A percentile compares a stretch with the other conserved stretches of the same genome.
These are phyloP conservation scores for Naganishia sp. DNA, from an alignment of 1,284 basidiomycete genomes.

Conservation along the genomic window DNA sequence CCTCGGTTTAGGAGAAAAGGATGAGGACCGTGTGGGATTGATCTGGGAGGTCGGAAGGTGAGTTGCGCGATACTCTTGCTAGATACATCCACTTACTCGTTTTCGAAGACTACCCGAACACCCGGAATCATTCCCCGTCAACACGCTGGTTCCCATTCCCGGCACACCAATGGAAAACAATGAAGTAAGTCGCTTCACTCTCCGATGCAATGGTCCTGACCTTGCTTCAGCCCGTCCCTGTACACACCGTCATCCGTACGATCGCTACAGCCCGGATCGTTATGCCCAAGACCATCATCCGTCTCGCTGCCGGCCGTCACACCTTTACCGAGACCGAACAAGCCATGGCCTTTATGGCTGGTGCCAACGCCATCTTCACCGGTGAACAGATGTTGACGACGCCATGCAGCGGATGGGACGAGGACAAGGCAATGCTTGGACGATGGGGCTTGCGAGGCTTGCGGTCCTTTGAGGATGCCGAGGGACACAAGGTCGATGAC, in stretches of 20 bases:
- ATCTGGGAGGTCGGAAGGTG: constrained; percentile 92
- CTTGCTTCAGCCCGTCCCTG: constrained; percentile 65
- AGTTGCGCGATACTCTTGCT: constrained; percentile 41
- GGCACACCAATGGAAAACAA: constrained; percentile 63
- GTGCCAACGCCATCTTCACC: constrained; percentile 97
- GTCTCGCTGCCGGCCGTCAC: constrained; percentile 90
- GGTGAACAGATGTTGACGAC: constrained; percentile 97
- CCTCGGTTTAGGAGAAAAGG: constrained; percentile 87
- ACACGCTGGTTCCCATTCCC: constrained; percentile 73
- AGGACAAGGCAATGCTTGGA: constrained; percentile 91
- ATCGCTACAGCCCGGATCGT: constrained; percentile 93
- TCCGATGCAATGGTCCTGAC: constrained; percentile 47
- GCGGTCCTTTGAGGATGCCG: constrained; percentile 70
- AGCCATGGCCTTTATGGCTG: constrained; percentile 95
- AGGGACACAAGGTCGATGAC: constrained; percentile 36
- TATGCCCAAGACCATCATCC: constrained; percentile 88
- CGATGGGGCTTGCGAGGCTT: constrained; percentile 92
- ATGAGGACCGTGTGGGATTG: constrained; percentile 85
- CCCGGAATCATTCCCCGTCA: constrained; percentile 97
- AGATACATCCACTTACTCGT: background rate
- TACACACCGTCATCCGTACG: constrained; percentile 85
- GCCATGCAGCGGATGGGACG: constrained; percentile 89
- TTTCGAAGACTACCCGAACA: constrained; percentile 71
- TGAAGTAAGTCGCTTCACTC: constrained; percentile 48
- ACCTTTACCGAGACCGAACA: constrained; percentile 88